Percentiles rank a stretch among this genome's conserved stretches.
Conservation (phyloP, 2,329 filamentous ascomycete species). For the Hypoxylon sp. region DNA sequence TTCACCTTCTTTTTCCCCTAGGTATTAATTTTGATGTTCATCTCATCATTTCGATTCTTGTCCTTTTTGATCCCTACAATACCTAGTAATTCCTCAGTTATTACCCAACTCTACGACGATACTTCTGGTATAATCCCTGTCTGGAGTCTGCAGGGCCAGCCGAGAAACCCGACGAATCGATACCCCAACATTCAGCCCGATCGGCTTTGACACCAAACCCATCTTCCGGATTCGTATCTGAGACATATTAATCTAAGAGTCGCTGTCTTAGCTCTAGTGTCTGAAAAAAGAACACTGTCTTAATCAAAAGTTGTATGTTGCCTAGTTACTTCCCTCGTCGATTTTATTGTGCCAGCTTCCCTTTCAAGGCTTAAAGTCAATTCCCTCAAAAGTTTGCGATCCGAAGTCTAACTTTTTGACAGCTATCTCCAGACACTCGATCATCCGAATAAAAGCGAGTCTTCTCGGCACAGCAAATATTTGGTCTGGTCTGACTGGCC, state of each 20-base stretch:
- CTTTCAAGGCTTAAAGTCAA: conserved; percentile 3
- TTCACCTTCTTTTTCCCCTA: conserved; percentile 10
- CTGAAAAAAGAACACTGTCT: conserved; percentile 26
- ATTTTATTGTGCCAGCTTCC: conserved; percentile 11
- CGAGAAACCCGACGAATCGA: neutral
- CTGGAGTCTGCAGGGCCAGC: neutral
- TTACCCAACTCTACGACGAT: neutral
- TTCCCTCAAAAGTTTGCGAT: conserved; percentile 24
- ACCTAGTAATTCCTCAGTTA: neutral
- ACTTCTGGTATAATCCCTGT: conserved; percentile 8
- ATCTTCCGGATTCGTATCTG: conserved; percentile 41
- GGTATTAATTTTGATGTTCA: neutral
- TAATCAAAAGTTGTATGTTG: conserved; percentile 24
- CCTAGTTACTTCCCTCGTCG: neutral
- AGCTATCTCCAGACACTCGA: neutral
- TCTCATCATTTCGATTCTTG: neutral
- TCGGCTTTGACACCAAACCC: conserved; percentile 35
- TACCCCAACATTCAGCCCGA: conserved; percentile 5
- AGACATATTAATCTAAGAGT: conserved; percentile 38
- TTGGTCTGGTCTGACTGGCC: conserved; percentile 17
- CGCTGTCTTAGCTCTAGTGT: conserved; percentile 26
- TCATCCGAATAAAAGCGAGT: conserved; percentile 7
- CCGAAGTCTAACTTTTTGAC: conserved; percentile 21
- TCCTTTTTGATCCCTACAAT: neutral
- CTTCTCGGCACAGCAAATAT: neutral